Evolutionary conservation across 805 yeast genomes (phyloP).

Genomic region (Saccharomycopsis lassenensis): DNA sequence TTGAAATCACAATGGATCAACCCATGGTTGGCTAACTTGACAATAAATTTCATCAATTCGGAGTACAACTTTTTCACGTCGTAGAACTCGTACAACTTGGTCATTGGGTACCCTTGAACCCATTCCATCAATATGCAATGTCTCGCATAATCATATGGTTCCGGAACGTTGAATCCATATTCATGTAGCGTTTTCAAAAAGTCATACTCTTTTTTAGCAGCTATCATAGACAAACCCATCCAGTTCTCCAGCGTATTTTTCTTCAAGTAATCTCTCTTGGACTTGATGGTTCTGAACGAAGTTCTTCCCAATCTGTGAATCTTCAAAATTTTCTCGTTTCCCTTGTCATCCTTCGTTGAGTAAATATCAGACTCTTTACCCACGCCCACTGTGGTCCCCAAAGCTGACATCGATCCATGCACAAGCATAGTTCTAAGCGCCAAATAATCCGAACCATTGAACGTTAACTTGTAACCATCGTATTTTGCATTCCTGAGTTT

Average conservation of each 20-base stretch:
- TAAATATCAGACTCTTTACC: conserved; percentile 97
- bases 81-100: conserved; percentile 60
- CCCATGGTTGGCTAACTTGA: conserved; percentile 76
- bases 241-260: conserved; percentile 67
- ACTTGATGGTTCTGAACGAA: conserved; percentile 85
- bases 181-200: conserved; percentile 69
- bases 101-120: conserved; percentile 84
- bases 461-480: conserved; percentile 87
- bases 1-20: conserved; percentile 95
- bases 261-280: conserved; percentile 82
- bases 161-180: conserved; percentile 79
- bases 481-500: conserved; percentile 82
- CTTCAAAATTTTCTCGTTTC: conserved; percentile 65
- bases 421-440: conserved; percentile 80
- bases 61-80: conserved; percentile 67
- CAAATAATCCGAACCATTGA: conserved; percentile 83
- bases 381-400: conserved; percentile 86
- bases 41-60: conserved; percentile 78
- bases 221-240: conserved; percentile 85
- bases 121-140: conserved; percentile 91
- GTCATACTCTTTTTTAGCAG: conserved; percentile 87
- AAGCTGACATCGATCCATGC: conserved; percentile 59
- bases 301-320: conserved; percentile 91
- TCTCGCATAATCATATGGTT: conserved; percentile 79
- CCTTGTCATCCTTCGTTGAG: conserved; percentile 59